Conservation (phyloP, 2,329 filamentous ascomycete species). For the Apiospora kogelbergensis region DNA sequence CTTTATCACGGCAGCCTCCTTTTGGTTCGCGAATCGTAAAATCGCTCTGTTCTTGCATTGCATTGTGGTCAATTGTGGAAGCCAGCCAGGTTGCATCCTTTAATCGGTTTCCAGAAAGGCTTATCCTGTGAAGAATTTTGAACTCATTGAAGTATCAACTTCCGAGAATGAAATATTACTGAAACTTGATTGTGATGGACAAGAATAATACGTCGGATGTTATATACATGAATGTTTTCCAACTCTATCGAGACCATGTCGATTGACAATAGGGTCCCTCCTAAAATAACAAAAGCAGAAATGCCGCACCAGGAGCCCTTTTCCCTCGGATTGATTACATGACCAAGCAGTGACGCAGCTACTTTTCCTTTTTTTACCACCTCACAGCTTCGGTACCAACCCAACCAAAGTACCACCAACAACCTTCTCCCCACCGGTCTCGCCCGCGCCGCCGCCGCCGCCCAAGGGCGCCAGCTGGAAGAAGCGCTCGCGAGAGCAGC, state of each 20-base stretch:
- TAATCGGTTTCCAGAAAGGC: not conserved
- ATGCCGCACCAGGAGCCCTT: not conserved
- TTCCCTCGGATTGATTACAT: not conserved
- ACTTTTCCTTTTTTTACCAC: not conserved
- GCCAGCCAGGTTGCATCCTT: not conserved
- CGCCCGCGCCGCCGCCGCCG: conserved; percentile 27
- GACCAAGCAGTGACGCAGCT: not conserved
- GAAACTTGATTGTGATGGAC: not conserved
- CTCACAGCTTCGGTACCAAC: conserved; percentile 53
- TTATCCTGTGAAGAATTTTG: not conserved
- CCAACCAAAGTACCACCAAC: conserved; percentile 54
- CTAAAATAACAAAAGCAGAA: not conserved
- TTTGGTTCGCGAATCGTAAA: not conserved
- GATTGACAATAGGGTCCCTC: not conserved
- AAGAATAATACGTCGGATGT: not conserved
- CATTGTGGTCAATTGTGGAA: no score
- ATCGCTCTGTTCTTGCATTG: no score
- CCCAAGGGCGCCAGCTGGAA: conserved; percentile 65
- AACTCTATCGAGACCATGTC: not conserved
- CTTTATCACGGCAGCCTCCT: not conserved
- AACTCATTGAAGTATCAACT: not conserved
- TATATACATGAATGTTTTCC: not conserved
- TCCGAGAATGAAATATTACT: no score
- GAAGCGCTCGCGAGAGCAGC: conserved; percentile 65
- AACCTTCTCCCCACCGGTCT: conserved; percentile 41